A percentile compares a stretch with the other conserved stretches of the same genome.
These are phyloP conservation scores for Xylaria sp. DNA, from an alignment of 2,329 filamentous ascomycete genomes.

Conservation along the genomic window DNA sequence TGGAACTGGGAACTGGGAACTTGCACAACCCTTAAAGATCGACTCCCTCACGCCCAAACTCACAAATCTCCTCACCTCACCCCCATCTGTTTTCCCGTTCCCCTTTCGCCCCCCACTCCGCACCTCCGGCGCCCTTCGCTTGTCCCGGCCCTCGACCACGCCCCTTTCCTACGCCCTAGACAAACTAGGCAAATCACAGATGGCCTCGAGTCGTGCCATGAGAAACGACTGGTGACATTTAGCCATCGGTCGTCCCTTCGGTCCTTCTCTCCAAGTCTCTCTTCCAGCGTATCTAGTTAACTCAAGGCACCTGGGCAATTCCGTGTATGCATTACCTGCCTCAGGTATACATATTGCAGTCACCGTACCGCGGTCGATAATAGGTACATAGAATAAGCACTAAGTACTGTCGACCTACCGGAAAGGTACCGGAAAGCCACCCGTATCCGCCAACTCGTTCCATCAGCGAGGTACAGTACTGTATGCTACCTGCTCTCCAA, in stretches of 20 bases:
- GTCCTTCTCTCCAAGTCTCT: background rate
- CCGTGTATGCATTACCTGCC: background rate
- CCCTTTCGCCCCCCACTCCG: background rate
- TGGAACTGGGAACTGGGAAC: conserved; percentile 20
- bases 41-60: conserved; percentile 18
- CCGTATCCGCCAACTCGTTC: conserved; percentile 30
- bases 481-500: conserved; percentile 20
- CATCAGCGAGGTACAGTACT: conserved; percentile 8
- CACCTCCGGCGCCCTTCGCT: conserved; percentile 16
- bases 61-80: conserved; percentile 12
- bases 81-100: background rate
- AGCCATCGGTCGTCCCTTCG: conserved; percentile 7
- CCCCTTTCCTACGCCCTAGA: conserved; percentile 6
- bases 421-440: conserved; percentile 31
- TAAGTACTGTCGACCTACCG: conserved; percentile 30
- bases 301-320: conserved; percentile 2
- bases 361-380: conserved; percentile 17
- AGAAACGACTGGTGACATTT: conserved; percentile 22
- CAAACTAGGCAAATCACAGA: conserved; percentile 10
- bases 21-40: conserved; percentile 32
- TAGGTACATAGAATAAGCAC: conserved; percentile 29
- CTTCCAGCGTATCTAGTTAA: background rate
- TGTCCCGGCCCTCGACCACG: conserved; percentile 13
- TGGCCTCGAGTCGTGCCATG: conserved; percentile 24
- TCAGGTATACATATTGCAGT: background rate